Conservation (phyloP, 805 yeast genomes). For the Wickerhamiella vanderwaltii region DNA sequence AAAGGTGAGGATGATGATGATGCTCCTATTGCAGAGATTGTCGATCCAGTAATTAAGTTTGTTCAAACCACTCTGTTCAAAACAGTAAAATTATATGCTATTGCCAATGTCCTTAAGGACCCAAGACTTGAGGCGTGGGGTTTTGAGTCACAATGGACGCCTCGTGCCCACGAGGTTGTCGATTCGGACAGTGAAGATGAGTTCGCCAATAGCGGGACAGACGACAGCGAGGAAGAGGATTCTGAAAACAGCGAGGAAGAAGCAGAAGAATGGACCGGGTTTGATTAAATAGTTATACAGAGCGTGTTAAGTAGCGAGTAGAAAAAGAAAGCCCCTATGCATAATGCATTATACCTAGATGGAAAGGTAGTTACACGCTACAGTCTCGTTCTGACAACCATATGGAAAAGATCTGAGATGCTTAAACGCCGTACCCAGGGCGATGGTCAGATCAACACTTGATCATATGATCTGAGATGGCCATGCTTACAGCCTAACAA, state of each 20-base stretch:
- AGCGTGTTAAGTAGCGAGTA: no score
- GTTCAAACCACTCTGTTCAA: slow-evolving; percentile 40
- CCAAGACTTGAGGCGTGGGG: slow-evolving; percentile 56
- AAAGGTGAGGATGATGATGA: slow-evolving; percentile 37
- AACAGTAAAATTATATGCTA: slow-evolving; percentile 51
- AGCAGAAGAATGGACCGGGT: slow-evolving; percentile 18
- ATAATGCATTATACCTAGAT: no score
- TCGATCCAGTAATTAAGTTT: slow-evolving; percentile 50
- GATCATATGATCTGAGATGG: no score
- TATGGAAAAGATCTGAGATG: no score
- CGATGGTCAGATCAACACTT: no score
- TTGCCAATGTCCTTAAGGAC: slow-evolving; percentile 56
- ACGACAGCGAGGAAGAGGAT: slow-evolving; percentile 26
- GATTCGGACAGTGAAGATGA: slow-evolving; percentile 16
- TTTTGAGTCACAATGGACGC: slow-evolving; percentile 15
- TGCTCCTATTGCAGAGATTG: slow-evolving; percentile 43
- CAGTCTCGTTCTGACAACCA: no score
- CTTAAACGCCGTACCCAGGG: no score
- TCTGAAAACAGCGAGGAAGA: slow-evolving; percentile 15
- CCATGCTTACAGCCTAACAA: no score
- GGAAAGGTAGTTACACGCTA: no score
- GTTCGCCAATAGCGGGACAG: slow-evolving; percentile 14
- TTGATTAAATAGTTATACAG: slow-evolving; percentile 21
- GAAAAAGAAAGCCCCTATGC: no score
- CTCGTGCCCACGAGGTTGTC: slow-evolving; percentile 17